Evolutionary conservation across 2,329 filamentous ascomycete genomes (phyloP).

Genomic region (Aspergillus aculeatinus): DNA sequence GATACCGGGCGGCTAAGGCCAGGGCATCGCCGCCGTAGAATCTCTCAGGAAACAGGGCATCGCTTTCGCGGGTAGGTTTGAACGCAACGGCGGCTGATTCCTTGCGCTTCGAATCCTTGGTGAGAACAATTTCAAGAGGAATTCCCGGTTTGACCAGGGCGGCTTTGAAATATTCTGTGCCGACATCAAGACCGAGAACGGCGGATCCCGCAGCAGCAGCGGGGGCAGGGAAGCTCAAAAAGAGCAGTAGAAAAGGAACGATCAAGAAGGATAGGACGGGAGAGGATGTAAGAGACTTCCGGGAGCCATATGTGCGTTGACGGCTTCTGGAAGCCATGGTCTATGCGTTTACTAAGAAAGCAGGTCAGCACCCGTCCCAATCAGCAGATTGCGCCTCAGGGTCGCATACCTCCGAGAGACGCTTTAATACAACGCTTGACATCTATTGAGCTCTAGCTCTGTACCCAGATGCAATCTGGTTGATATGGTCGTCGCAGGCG

Average conservation of each 20-base stretch:
- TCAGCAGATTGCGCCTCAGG: not conserved
- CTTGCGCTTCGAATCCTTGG: conserved; percentile 96
- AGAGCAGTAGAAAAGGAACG: conserved; percentile 52
- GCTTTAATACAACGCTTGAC: not conserved
- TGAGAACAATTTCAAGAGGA: conserved; percentile 94
- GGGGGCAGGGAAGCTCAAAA: conserved; percentile 55
- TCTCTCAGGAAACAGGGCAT: conserved; percentile 76
- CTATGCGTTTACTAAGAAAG: conserved; percentile 13
- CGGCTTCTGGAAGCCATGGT: conserved; percentile 35
- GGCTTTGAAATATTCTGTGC: conserved; percentile 96
- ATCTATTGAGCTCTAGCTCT: not conserved
- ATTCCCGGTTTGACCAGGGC: conserved; percentile 94
- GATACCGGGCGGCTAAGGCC: conserved; percentile 81
- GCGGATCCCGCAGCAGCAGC: conserved; percentile 66
- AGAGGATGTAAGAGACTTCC: conserved; percentile 22
- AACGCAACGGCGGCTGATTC: conserved; percentile 89
- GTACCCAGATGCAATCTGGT: not conserved
- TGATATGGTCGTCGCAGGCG: not conserved
- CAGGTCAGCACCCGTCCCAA: not conserved
- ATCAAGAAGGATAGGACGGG: conserved; percentile 46
- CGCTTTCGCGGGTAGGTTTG: conserved; percentile 72
- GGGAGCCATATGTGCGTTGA: conserved; percentile 23
- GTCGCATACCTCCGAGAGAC: conserved; percentile 7
- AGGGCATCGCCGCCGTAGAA: conserved; percentile 90
- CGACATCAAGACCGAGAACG: conserved; percentile 88